Evolutionary conservation across 139 green algal species (phyloP).

Genomic region (Chlorella sp.): DNA sequence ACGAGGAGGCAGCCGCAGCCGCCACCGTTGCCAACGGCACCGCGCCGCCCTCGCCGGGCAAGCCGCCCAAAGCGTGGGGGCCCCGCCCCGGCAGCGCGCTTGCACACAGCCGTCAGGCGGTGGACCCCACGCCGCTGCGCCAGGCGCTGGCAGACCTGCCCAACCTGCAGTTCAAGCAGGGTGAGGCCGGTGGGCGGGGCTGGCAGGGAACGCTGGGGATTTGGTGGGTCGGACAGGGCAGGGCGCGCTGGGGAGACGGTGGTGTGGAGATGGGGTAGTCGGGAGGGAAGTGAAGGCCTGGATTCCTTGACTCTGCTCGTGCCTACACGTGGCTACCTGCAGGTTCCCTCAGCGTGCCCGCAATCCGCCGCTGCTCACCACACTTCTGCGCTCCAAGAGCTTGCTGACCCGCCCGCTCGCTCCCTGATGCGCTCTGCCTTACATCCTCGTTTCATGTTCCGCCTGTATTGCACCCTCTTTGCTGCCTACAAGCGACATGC

Average conservation of each 20-base stretch:
- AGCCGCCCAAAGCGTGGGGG: not conserved
- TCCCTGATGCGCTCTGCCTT: not conserved
- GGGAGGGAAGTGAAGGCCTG: no score
- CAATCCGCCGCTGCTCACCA: no score
- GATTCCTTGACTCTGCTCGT: no score
- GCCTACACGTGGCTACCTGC: no score
- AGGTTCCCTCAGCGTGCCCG: no score
- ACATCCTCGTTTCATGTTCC: not conserved
- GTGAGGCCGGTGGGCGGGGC: not conserved
- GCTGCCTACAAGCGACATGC: not conserved
- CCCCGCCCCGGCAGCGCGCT: not conserved
- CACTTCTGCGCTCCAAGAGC: no score
- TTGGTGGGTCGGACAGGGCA: no score
- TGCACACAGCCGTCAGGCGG: not conserved
- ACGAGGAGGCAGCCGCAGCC: not conserved
- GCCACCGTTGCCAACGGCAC: not conserved
- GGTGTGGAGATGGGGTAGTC: no score
- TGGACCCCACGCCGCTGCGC: constrained; percentile 68
- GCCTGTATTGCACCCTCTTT: not conserved
- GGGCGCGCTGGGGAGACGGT: no score
- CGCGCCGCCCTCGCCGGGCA: not conserved
- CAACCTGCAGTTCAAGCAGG: not conserved
- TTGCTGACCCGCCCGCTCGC: no score
- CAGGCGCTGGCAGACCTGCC: constrained; percentile 65
- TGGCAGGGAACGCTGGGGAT: no score